Percentiles rank a stretch among this genome's conserved stretches.
phyloP scores from a whole-genome alignment of 2,329 filamentous ascomycete genomes.

The Pestalotiopsis sp. region DNA sequence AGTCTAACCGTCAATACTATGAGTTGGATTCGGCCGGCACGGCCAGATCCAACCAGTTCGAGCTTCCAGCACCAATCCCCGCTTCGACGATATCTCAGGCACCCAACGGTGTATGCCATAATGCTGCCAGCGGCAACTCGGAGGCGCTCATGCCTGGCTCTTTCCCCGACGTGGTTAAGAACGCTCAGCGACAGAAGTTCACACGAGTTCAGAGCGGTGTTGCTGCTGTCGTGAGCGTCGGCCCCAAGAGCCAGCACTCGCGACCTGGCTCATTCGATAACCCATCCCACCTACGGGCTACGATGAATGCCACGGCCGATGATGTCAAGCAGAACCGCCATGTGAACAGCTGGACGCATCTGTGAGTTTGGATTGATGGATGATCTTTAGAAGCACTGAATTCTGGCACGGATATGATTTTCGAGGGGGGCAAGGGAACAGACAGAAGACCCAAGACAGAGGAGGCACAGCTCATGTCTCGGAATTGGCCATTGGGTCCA shows the following conservation, averaged over 20 bases:
- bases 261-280: neutral
- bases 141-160: conserved; percentile 6
- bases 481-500: too few relatives aligned
- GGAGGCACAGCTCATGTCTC: too few relatives aligned
- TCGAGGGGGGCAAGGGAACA: neutral
- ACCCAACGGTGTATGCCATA: neutral
- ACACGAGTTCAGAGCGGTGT: conserved; percentile 4
- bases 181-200: conserved; percentile 1
- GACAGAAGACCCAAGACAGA: neutral
- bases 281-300: conserved; percentile 6
- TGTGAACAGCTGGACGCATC: conserved; percentile 15
- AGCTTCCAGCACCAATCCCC: conserved; percentile 5
- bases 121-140: neutral
- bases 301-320: conserved; percentile 14
- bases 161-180: neutral
- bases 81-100: neutral
- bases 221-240: neutral
- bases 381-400: neutral
- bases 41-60: neutral
- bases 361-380: conserved; percentile 2
- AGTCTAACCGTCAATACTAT: conserved; percentile 14
- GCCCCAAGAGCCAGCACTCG: neutral
- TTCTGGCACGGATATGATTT: neutral
- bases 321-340: conserved; percentile 13
- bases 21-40: conserved; percentile 22